phyloP scores from a whole-genome alignment of 805 yeast species.

The Lipomyces yamadae region DNA sequence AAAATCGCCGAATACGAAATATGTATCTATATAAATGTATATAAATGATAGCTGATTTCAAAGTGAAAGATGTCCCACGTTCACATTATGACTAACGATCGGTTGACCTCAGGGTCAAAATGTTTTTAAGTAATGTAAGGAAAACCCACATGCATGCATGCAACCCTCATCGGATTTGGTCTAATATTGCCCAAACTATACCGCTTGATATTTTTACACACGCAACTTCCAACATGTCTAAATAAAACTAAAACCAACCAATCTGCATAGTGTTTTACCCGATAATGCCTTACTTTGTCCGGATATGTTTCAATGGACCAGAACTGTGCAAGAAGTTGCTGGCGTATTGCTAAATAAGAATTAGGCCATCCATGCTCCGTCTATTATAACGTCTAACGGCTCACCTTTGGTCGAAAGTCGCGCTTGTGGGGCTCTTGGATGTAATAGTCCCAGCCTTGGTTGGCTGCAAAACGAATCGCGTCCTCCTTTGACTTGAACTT shows the following conservation, averaged over 20 bases:
- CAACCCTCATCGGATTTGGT: too few species aligned
- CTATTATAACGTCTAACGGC: conserved; percentile 42
- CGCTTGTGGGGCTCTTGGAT: conserved; percentile 81
- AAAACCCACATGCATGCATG: too few species aligned
- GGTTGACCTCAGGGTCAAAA: too few species aligned
- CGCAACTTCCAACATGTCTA: neutral
- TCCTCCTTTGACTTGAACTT: conserved; percentile 75
- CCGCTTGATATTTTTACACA: neutral
- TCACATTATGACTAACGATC: too few species aligned
- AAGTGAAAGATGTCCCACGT: too few species aligned
- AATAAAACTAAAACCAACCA: neutral
- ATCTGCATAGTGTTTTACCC: neutral
- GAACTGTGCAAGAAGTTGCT: conserved; percentile 34
- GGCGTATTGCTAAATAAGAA: conserved; percentile 29
- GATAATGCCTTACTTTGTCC: conserved; percentile 24
- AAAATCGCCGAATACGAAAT: too few species aligned
- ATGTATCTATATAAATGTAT: too few species aligned
- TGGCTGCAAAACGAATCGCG: conserved; percentile 77
- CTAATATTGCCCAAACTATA: neutral
- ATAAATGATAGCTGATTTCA: too few species aligned
- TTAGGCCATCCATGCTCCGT: neutral
- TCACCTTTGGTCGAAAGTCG: conserved; percentile 74
- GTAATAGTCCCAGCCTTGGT: conserved; percentile 81
- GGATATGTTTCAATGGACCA: conserved; percentile 37
- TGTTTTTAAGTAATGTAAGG: too few species aligned